Base-by-base conservation (phyloP, 139 green algal genomes). In the Nannochloris sp. region DNA sequence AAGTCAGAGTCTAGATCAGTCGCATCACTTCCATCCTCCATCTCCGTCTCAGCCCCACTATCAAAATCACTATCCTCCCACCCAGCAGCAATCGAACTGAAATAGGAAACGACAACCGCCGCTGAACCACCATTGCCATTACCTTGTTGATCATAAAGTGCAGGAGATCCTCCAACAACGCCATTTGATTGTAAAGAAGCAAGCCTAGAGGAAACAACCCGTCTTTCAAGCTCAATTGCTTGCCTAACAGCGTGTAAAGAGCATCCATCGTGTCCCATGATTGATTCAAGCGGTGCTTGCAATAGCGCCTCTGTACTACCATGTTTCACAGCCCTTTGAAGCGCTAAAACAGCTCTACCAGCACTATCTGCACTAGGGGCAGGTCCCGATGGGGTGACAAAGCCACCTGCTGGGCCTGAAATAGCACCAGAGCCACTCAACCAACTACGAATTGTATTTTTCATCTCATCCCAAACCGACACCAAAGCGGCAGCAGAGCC, bases 271-370 rank as follows among this genome's bases (percentile, higher is more conserved):
- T 70, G n/a, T 30, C 71, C 66, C 54, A 82, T 31, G 38, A 84
- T 84, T 45, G 63, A 48, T 42, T 83, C 74, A 57, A 84, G 36
- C 25, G 77, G 74, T 39, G 77, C 70, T 53, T 84, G 74, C 4
- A 68, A 19, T 65, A 80, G 31, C 23, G 32, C 39, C 4, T 60
- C 71, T 3, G 24, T 23, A 12, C 45, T 51, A 35, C 60, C 70
- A 13, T 37, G n/a, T 25, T 44, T 47, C 34, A 58, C 27, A 42
- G 55, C 62, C 24, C 47, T 27, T 3, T 75, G 66, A 64, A 75
- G 54, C 9, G 71, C 66, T 1, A 42, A 23, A 54, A 78, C 51
- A 23, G 71, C 71, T 6, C 69, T 59, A 32, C 15, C 39, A 6
- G 39, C 44, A 48, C 69, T 35, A 24, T 23, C 47, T 30, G 48